Evolutionary conservation across 2,329 filamentous ascomycete species (phyloP), one percentile per base, ranked within the genome.

Genomic region (Xylariales sp.): DNA sequence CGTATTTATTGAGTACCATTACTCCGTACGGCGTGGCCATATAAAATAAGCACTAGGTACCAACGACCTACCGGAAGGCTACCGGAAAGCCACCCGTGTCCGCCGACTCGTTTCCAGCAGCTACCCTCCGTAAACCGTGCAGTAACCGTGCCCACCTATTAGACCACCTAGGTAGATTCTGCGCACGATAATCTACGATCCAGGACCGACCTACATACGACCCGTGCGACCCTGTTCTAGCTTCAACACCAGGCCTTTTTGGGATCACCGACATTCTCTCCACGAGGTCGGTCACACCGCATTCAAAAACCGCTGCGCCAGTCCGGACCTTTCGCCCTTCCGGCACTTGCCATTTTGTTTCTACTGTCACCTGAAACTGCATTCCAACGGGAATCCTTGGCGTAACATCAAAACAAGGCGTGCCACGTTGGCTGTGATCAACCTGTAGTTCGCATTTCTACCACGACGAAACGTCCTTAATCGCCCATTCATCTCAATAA

Each of bases 361-460:
- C 58, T 61, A 63, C 65, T 67, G 41, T 62, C 69, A 64, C 69
- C 65, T 71, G 69, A 73, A 67, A 72, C 73, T 70, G 54, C 74
- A 76, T 76, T 73, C 73, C 74, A 74, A 34, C 60, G 62, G 45
- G 63, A 67, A 52, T 52, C 54, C 45, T 60, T 36, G 55, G 46
- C 58, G 46, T 57, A 54, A 65, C 66, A 70, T 41, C 67, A 70
- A 67, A 67, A 59, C 62, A 67, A 57, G 52, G 58, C 53, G 28
- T 62, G 62, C 63, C 69, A 64, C 68, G 52, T 68, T 59, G 41
- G 50, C 48, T 34, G 54, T 52, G 53, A 62, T 58, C 45, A 65
- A 46, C 54, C 60, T 50, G 36, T 55, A 32, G 43, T 39, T 61
- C 39, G 46, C 45, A 53, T 53, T 46, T 7, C 23, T 12, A 41